These are phyloP conservation scores for Eleusine coracana DNA, from an alignment of 176 grass and related monocot genomes.

Conservation along the genomic window DNA sequence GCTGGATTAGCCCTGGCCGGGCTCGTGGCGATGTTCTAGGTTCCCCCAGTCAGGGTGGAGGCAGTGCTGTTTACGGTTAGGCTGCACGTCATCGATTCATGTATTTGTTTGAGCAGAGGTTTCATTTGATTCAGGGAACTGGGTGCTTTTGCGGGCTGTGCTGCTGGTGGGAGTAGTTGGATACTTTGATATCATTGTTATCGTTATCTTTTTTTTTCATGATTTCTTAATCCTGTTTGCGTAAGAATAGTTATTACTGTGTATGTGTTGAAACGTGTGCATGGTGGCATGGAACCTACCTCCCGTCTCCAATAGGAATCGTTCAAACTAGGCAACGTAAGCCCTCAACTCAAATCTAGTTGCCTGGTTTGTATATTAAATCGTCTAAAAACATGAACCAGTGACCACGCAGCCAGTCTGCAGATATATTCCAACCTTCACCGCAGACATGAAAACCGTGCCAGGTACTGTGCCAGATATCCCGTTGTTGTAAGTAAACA, in stretches of 20 bases:
- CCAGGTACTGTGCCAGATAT: not conserved
- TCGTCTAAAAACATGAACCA: too few species aligned
- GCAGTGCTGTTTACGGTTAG: constrained; percentile 61
- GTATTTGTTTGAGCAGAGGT: constrained; percentile 32
- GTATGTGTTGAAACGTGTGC: not conserved
- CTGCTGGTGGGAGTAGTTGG: constrained; percentile 1
- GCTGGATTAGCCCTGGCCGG: constrained; percentile 34
- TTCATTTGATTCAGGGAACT: constrained; percentile 18
- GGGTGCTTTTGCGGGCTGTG: constrained; percentile 38
- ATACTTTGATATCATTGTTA: not conserved
- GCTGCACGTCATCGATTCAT: constrained; percentile 31
- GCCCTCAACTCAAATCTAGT: too few species aligned
- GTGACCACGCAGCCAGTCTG: too few species aligned
- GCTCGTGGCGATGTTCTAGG: constrained; percentile 60
- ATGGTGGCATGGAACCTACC: not conserved
- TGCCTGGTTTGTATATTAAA: too few species aligned
- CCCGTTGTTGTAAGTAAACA: not conserved
- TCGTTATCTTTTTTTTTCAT: constrained; percentile 11
- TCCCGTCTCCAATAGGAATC: not conserved
- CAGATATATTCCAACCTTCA: not conserved
- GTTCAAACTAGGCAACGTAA: not conserved
- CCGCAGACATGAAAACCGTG: not conserved
- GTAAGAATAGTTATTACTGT: not conserved
- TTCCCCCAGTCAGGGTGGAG: constrained; percentile 55
- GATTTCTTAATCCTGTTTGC: not conserved